Evolutionary conservation across 495 filamentous ascomycete species (phyloP).

Genomic region (Staphylotrichum longicolle): DNA sequence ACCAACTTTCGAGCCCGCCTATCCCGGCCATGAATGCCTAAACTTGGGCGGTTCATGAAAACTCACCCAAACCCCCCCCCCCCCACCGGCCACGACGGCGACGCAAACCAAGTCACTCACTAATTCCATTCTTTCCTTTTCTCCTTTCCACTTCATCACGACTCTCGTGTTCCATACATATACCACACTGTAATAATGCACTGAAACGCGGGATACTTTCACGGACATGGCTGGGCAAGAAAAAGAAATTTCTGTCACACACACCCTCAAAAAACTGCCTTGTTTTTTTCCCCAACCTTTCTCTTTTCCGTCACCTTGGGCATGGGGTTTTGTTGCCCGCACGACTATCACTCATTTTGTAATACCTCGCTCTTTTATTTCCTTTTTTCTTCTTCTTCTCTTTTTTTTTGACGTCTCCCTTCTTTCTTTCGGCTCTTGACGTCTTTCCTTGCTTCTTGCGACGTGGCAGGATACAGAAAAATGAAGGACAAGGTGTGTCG

Average conservation of each 20-base stretch:
- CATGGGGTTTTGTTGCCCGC: not conserved
- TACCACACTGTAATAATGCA: slow-evolving; percentile 16
- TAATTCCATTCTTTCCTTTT: not conserved
- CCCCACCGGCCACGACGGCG: not conserved
- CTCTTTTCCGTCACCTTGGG: not conserved
- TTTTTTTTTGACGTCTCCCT: not conserved
- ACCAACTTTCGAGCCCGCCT: slow-evolving; percentile 39
- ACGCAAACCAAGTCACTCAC: not conserved
- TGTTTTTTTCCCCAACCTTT: not conserved
- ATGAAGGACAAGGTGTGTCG: not conserved
- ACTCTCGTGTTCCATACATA: slow-evolving; percentile 1
- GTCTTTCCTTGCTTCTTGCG: not conserved
- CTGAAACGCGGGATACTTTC: not conserved
- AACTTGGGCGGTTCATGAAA: not conserved
- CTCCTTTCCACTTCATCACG: not conserved
- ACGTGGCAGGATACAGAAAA: not conserved
- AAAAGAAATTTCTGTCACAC: not conserved
- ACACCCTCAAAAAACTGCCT: not conserved
- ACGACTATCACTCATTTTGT: too few relatives aligned
- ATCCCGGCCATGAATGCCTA: slow-evolving; percentile 43
- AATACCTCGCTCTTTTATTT: too few relatives aligned
- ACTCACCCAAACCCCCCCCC: too few relatives aligned
- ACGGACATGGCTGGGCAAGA: slow-evolving; percentile 1
- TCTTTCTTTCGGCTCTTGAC: not conserved
- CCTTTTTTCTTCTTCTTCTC: too few relatives aligned